A percentile compares a stretch with the other conserved stretches of the same genome.
phyloP scores from a whole-genome alignment of 257 asterid species.

The Linaria vulgaris region DNA sequence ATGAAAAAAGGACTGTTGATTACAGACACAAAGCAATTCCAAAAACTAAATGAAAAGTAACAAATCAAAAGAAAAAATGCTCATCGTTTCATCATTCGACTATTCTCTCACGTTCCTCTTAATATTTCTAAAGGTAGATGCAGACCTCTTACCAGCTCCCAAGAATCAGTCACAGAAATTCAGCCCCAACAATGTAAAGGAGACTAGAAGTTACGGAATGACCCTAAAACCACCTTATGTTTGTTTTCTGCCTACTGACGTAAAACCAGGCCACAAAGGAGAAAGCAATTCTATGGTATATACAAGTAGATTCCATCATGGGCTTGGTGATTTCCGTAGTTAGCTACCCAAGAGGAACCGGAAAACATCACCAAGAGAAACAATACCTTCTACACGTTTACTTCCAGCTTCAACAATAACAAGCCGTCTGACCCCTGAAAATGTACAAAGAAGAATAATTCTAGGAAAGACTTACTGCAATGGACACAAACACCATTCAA shows the following conservation, averaged over 20 bases:
- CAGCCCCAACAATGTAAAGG: conserved; percentile 24
- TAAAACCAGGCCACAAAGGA: conserved; percentile 43
- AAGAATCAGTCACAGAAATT: conserved; percentile 31
- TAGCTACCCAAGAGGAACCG: conserved; percentile 76
- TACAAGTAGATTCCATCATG: conserved; percentile 28
- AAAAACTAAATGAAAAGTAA: conserved; percentile 11
- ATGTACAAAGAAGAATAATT: neutral
- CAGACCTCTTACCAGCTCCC: conserved; percentile 27
- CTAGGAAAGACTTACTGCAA: neutral
- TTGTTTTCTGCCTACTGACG: conserved; percentile 39
- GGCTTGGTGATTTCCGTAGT: conserved; percentile 20
- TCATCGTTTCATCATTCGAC: conserved; percentile 29
- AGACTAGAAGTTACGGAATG: conserved; percentile 23
- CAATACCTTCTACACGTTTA: conserved; percentile 85
- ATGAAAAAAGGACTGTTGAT: conserved; percentile 22
- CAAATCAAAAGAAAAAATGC: neutral
- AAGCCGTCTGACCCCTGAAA: conserved; percentile 80
- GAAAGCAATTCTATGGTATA: conserved; percentile 43
- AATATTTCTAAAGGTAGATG: too few relatives aligned
- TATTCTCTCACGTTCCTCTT: conserved; percentile 22
- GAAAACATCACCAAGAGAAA: conserved; percentile 68
- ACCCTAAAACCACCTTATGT: conserved; percentile 34
- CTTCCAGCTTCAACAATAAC: conserved; percentile 92
- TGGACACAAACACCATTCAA: neutral
- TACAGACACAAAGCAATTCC: conserved; percentile 13